Evolutionary conservation across 306 rosid genomes (phyloP).

Genomic region (Corylus heterophylla): DNA sequence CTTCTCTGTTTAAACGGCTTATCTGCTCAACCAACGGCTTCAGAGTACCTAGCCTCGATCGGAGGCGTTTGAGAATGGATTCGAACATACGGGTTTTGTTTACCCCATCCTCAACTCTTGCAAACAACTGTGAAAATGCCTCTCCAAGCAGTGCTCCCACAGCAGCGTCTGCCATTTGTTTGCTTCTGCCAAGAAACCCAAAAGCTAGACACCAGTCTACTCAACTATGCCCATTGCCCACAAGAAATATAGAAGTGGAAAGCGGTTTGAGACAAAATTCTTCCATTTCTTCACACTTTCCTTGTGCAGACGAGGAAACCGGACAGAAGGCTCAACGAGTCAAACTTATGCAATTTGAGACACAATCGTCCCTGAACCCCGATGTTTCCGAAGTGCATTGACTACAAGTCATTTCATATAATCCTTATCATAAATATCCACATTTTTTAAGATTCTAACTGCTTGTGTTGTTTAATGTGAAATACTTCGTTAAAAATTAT

Average conservation of each 20-base stretch:
- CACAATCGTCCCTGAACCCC: not conserved
- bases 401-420: no score
- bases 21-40: conserved; percentile 8
- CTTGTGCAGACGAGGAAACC: not conserved
- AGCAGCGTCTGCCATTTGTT: conserved; percentile 7
- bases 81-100: conserved; percentile 1
- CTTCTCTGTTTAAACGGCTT: not conserved
- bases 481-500: no score
- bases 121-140: not conserved
- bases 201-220: no score
- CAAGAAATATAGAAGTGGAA: no score
- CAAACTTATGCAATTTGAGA: no score
- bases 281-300: not conserved
- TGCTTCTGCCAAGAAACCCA: not conserved
- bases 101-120: not conserved
- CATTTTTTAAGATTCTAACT: no score
- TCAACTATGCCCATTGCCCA: no score
- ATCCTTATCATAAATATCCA: no score
- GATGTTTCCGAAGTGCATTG: not conserved
- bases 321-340: not conserved
- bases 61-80: conserved; percentile 12
- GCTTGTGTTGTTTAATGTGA: no score
- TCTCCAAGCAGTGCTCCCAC: conserved; percentile 4
- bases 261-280: not conserved
- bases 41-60: not conserved